A percentile compares a stretch with the other conserved stretches of the same genome.
Evolutionary conservation across 140 eudicot genomes (phyloP).

Genomic region (Senecio squalidus): DNA sequence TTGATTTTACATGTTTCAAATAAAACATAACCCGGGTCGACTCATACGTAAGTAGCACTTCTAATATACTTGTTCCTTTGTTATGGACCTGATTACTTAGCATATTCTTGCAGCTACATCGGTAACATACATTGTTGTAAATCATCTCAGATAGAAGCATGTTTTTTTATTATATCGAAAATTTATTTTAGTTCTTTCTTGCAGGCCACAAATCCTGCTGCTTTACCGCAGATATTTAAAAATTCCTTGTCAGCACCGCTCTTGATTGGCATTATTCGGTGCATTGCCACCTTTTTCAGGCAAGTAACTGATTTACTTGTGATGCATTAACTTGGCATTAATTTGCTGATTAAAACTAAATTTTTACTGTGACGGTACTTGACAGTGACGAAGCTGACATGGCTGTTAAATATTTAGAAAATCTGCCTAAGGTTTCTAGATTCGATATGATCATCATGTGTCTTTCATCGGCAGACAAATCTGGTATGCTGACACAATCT

Average conservation of each 20-base stretch:
- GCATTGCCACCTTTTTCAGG: slow-evolving; percentile 70
- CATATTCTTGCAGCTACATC: too few species aligned
- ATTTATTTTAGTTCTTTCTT: background rate
- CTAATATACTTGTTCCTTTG: too few species aligned
- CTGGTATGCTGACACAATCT: slow-evolving; percentile 45
- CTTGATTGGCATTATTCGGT: slow-evolving; percentile 71
- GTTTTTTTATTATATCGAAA: background rate
- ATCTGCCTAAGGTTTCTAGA: slow-evolving; percentile 67
- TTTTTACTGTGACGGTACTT: slow-evolving; percentile 8
- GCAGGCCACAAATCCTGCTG: slow-evolving; percentile 68
- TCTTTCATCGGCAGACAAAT: slow-evolving; percentile 72
- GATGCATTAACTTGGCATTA: background rate
- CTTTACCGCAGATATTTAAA: slow-evolving; percentile 74
- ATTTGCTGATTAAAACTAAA: background rate
- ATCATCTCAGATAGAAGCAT: background rate
- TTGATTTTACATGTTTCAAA: too few species aligned
- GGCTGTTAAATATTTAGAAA: slow-evolving; percentile 63
- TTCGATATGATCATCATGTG: slow-evolving; percentile 83
- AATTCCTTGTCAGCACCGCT: slow-evolving; percentile 82
- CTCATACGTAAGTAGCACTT: too few species aligned
- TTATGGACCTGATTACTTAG: too few species aligned
- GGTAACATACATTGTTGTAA: too few species aligned
- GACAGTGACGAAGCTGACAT: slow-evolving; percentile 70
- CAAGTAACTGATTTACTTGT: slow-evolving; percentile 29
- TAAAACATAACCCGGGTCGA: too few species aligned